Evolutionary conservation across 257 asterid species (phyloP), one percentile per base, ranked within the genome.

Genomic region (Scutellaria minor): DNA sequence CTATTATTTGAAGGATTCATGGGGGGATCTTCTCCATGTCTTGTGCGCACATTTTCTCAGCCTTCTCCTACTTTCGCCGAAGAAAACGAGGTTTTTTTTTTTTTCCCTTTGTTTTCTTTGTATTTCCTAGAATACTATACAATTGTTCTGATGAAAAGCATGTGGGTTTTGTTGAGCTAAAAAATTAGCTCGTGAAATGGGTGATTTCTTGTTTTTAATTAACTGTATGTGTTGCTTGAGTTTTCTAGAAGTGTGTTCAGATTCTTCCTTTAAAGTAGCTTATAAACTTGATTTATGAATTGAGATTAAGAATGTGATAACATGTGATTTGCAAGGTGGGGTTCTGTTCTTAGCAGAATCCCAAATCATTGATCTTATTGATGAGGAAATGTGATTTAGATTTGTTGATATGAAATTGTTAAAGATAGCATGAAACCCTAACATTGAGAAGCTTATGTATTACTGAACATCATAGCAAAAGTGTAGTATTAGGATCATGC

Each of bases 21-120:
- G 96, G 91, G 73, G 75, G 97, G 89, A 73, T 78, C 97, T 68
- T 77, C 93, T 37, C 82, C 86, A 56, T 83, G 83, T 75, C 85
- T 89, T 46, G 67, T 74, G 67, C 86, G 87, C 54, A 82, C 97
- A 39, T 73, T 83, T 74, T 87, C 93, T 47, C 87, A 84, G 22
- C 85, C 83, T 78, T 85, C 91, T 77, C 84, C 88, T 37, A 70
- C 81, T 64, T 75, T 80, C 14, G 57, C 61, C 45, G 91, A 85
- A 35, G 80, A 75, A 44, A 65, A 69, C 77, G 79, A 76, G 93
- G 95, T 87, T 44, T 55, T 54, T 78, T 22, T 65, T n/a, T n/a
- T n/a, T n/a, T n/a, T n/a, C 74, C 40, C 40, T 14, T 13, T 31
- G 15, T 45, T 46, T 7, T 54, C 20, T 68, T 64, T 41, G 18